Conservation (phyloP, 1,284 basidiomycete genomes). For the Cutaneotrichosporon arboriforme region DNA sequence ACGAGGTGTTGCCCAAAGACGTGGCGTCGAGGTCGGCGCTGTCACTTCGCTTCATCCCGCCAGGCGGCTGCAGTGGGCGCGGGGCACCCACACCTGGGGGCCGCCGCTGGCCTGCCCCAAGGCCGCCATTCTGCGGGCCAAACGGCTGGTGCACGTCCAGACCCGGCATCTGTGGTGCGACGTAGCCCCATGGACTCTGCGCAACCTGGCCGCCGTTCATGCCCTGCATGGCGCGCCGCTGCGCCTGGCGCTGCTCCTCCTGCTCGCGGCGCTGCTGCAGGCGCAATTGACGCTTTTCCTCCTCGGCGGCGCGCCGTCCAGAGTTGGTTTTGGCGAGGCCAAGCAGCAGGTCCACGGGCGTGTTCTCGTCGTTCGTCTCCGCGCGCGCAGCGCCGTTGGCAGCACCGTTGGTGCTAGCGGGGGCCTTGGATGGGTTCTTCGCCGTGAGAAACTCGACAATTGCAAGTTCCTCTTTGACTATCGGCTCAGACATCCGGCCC, state of each 20-base stretch:
- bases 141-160: constrained; percentile 48
- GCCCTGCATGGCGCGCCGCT: constrained; percentile 13
- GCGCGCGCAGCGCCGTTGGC: constrained; percentile 7
- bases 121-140: constrained; percentile 9
- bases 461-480: constrained; percentile 49
- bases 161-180: constrained; percentile 45
- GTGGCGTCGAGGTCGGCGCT: background rate
- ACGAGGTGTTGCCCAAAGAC: constrained; percentile 1
- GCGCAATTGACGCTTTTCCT: constrained; percentile 41
- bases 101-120: constrained; percentile 28
- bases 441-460: constrained; percentile 49
- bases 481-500: constrained; percentile 46
- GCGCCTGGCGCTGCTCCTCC: constrained; percentile 33
- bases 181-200: constrained; percentile 44
- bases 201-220: constrained; percentile 12
- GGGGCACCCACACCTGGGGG: constrained; percentile 35
- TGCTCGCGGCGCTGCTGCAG: constrained; percentile 41
- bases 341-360: constrained; percentile 44
- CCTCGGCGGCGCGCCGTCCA: constrained; percentile 42
- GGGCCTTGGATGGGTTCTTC: constrained; percentile 24
- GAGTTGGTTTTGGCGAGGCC: constrained; percentile 42
- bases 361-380: constrained; percentile 31
- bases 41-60: background rate
- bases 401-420: constrained; percentile 12
- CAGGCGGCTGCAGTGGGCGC: constrained; percentile 42